phyloP scores from a whole-genome alignment of 2,329 filamentous ascomycete genomes.

The Blastomyces gilchristii region DNA sequence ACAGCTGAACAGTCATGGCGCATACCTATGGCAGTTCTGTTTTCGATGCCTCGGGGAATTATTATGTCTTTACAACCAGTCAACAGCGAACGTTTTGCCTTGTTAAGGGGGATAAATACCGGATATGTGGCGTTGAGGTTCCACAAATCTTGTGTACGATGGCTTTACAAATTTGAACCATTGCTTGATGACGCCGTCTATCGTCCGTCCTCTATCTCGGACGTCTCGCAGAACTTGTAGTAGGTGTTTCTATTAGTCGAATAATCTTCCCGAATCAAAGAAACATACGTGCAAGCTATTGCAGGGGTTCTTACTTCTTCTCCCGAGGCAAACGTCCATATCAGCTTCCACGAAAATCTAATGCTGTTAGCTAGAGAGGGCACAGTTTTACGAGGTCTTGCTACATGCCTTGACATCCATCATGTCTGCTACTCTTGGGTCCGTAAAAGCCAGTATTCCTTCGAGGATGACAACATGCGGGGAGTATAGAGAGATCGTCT shows the following conservation, averaged over 20 bases:
- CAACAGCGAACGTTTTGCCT: slow-evolving; percentile 3
- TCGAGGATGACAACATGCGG: slow-evolving; percentile 92
- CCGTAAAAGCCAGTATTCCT: slow-evolving; percentile 90
- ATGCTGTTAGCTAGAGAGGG: slow-evolving; percentile 13
- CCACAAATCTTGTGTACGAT: slow-evolving; percentile 88
- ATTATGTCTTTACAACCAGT: slow-evolving; percentile 59
- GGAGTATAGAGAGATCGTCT: slow-evolving; percentile 85
- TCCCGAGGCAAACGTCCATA: slow-evolving; percentile 80
- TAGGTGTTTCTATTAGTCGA: slow-evolving; percentile 16
- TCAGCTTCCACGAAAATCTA: slow-evolving; percentile 95
- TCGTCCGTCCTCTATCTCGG: slow-evolving; percentile 74
- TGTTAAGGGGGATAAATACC: slow-evolving; percentile 39
- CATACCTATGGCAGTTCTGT: slow-evolving; percentile 68
- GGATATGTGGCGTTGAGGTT: slow-evolving; percentile 80
- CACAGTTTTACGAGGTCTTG: background rate
- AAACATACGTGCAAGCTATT: background rate
- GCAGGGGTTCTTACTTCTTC: slow-evolving; percentile 55
- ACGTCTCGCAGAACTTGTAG: slow-evolving; percentile 71
- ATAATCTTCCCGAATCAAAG: background rate
- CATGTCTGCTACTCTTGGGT: slow-evolving; percentile 71
- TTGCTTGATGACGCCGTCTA: slow-evolving; percentile 94
- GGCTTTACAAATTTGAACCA: slow-evolving; percentile 97
- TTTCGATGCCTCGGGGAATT: slow-evolving; percentile 87
- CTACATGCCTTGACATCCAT: slow-evolving; percentile 71
- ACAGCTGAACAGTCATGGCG: background rate